Evolutionary conservation across 805 yeast genomes (phyloP), one percentile per base, ranked within the genome.

Genomic region (Candida maesae): DNA sequence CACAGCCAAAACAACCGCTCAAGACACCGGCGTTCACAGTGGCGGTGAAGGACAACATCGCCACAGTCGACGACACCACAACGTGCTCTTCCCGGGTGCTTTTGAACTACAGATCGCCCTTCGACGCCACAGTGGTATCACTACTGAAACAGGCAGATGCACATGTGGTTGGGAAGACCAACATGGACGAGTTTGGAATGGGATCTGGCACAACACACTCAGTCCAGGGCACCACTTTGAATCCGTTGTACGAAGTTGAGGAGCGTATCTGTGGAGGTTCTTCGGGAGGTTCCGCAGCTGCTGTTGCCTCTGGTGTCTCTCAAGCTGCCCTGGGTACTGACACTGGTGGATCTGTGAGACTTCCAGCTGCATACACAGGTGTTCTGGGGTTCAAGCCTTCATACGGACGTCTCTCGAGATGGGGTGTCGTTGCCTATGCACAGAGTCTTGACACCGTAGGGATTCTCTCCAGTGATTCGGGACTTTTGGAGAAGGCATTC

Each of bases 141-240:
- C 64, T 78, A 3, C 60, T 93, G n/a, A 60, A 70, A 8, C 52
- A 63, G 0, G 67, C 70, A 2, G 87, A 89, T 0, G 72, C 75
- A 13, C 49, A 65, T 1, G 56, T 79, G 6, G 66, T 81, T 1
- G 99, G 96, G 0, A 93, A 91, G 60, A 74, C 95, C 2, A 93
- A 91, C 52, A 68, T 93, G 76, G 99, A 93, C 64, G 97, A 93
- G 64, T 93, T 93, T 66, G 99, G 96, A 3, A 93, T 93, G 99
- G 99, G 99, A 10, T 80, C 86, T 11, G 72, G 80, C 1, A 81
- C 78, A 12, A 65, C 77, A 2, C 70, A 76, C 50, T 73, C 84
- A 0, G 50, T 53, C 37, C 76, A 63, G 54, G 90, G 89, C 0
- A 70, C 83, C 1, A 71, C 82, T 0, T 42, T 65, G 3, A 84